Conservation (phyloP, 2,329 filamentous ascomycete genomes). For the Trichoderma koningii region DNA sequence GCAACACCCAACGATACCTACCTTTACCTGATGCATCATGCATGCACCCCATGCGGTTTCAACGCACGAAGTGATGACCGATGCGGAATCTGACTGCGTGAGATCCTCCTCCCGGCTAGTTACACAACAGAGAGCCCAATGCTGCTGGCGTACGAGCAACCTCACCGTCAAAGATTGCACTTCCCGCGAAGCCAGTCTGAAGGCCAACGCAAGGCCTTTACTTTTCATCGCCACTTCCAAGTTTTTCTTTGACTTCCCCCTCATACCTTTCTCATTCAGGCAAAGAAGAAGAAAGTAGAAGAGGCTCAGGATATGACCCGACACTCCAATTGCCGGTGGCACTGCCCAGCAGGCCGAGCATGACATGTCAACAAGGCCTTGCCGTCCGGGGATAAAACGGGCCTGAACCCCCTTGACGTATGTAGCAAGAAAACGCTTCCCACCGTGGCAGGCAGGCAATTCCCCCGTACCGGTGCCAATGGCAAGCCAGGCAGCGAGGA, state of each 20-base stretch:
- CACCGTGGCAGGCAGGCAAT: neutral
- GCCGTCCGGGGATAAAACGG: neutral
- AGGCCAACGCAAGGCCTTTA: neutral
- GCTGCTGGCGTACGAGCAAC: neutral
- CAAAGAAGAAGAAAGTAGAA: neutral
- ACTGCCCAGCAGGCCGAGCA: neutral
- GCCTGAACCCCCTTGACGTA: neutral
- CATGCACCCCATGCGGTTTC: neutral
- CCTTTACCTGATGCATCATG: slow-evolving; percentile 1
- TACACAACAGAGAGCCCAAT: too few species aligned
- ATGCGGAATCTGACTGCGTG: neutral
- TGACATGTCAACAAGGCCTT: neutral
- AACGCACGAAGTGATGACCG: too few species aligned
- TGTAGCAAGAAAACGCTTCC: neutral
- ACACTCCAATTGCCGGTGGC: neutral
- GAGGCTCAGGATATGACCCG: too few species aligned
- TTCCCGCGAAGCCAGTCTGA: slow-evolving; percentile 4
- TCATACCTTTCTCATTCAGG: too few species aligned
- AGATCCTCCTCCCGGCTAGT: neutral
- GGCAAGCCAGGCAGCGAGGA: neutral
- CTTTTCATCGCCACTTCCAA: neutral
- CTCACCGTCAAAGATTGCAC: neutral
- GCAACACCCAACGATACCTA: neutral
- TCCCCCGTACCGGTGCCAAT: neutral
- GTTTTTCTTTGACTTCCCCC: too few species aligned